phyloP scores from a whole-genome alignment of 108 stramenopile species.

The Fragilaria crotonensis region DNA sequence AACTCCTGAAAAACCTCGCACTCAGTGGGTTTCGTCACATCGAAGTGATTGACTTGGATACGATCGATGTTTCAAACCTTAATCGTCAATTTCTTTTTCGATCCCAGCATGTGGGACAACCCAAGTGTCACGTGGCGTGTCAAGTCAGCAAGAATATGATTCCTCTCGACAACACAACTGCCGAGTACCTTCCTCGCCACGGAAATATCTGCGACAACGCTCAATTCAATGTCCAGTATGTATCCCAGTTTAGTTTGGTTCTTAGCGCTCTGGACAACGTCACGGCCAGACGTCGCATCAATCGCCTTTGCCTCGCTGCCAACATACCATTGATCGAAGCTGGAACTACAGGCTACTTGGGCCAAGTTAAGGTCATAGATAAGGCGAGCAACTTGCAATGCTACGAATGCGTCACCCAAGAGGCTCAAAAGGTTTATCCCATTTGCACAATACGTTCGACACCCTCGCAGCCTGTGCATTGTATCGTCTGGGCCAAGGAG shows the following conservation, averaged over 20 bases:
- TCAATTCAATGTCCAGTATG: slow-evolving; percentile 80
- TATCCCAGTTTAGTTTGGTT: slow-evolving; percentile 82
- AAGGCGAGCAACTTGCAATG: slow-evolving; percentile 81
- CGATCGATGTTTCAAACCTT: slow-evolving; percentile 98
- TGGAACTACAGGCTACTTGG: slow-evolving; percentile 97
- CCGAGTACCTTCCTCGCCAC: slow-evolving; percentile 69
- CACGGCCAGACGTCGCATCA: slow-evolving; percentile 93
- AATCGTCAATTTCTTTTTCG: slow-evolving; percentile 97
- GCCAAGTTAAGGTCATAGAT: slow-evolving; percentile 92
- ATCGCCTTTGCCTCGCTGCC: slow-evolving; percentile 96
- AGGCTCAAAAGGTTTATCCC: slow-evolving; percentile 95
- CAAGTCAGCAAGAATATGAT: slow-evolving; percentile 65
- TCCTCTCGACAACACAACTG: slow-evolving; percentile 6
- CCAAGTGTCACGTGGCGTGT: slow-evolving; percentile 76
- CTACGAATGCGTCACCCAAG: slow-evolving; percentile 96
- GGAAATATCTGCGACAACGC: slow-evolving; percentile 95
- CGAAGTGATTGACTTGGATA: slow-evolving; percentile 95
- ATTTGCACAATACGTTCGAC: slow-evolving; percentile 99
- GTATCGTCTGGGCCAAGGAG: slow-evolving; percentile 99
- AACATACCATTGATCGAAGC: slow-evolving; percentile 91
- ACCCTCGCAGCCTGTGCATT: slow-evolving; percentile 97
- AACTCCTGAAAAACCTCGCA: slow-evolving; percentile 94
- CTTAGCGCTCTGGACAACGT: slow-evolving; percentile 98
- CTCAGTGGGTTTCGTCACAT: slow-evolving; percentile 86
- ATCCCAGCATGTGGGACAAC: slow-evolving; percentile 68